Conservation (phyloP, 176 grass and related monocot species). For the Triticum turgidum region DNA sequence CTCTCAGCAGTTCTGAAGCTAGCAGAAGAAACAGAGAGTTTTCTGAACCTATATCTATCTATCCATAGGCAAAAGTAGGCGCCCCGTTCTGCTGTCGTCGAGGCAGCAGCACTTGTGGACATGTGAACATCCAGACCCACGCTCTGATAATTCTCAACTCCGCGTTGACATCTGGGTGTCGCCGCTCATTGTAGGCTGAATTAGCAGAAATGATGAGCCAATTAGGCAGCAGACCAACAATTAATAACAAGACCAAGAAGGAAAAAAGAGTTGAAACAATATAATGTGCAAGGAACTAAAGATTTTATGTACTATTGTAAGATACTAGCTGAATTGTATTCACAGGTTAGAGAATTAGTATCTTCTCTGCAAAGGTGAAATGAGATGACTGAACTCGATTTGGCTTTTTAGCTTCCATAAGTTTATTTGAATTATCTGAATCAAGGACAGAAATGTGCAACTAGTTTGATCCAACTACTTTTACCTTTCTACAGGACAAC, state of each 20-base stretch:
- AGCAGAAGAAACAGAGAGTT: neutral
- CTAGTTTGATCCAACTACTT: no score
- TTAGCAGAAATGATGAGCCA: neutral
- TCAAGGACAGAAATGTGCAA: no score
- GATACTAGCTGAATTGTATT: no score
- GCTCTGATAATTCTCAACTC: neutral
- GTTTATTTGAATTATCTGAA: no score
- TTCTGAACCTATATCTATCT: neutral
- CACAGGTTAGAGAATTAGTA: no score
- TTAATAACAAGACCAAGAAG: neutral
- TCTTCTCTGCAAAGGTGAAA: no score
- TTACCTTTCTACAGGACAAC: no score
- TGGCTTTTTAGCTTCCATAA: no score
- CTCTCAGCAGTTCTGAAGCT: no score
- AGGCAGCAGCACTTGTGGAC: neutral
- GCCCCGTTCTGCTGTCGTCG: neutral
- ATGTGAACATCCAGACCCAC: neutral
- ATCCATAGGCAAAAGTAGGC: neutral
- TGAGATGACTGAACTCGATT: no score
- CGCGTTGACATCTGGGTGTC: neutral
- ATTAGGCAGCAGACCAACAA: neutral
- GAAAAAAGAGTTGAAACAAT: neutral
- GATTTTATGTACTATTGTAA: no score
- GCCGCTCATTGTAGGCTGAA: neutral
- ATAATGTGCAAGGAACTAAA: no score